Evolutionary conservation across 2,329 filamentous ascomycete species (phyloP), one percentile per base, ranked within the genome.

Genomic region (Diaporthe capsici): DNA sequence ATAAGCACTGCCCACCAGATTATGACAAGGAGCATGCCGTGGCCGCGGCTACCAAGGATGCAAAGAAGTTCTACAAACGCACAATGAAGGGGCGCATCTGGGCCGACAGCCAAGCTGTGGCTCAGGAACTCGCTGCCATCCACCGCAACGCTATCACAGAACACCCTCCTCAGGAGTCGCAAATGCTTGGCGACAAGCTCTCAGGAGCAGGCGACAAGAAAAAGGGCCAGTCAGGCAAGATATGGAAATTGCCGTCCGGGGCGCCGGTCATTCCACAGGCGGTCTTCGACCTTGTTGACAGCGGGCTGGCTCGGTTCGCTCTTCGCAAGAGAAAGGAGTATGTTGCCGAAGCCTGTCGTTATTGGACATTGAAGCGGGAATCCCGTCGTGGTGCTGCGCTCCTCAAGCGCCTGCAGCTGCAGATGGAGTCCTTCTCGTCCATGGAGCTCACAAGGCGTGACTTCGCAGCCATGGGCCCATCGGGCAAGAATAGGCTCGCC

Each of bases 301-400:
- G 91, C 60, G 94, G 96, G 0, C 89, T 99, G 47, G 91, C 93
- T 77, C 92, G 95, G 65, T 98, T 98, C 82, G 91, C 91, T 49
- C 86, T 92, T 75, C 92, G 94, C 42, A 97, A 97, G 82, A 92
- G 95, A 71, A 98, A 97, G 82, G 96, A 98, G 76, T 99, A 95
- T 83, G 93, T 97, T 3, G 93, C 95, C 75, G 96, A 98, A 83
- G 94, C 94, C 2, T 98, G 96, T 86, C 95, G 95, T 80, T 99
- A 98, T 85, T 99, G 97, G 97, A 98, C 97, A 0, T 85, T 99
- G 78, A 99, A 99, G 86, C 92, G 97, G 74, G 97, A 99, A 84
- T 94, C 96, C 77, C 92, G 97, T 47, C 91, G 97, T 75, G 97
- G 97, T 63, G 97, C 97, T 42, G 95, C 97, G 5, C 88, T 99